Conservation (phyloP, 1,284 basidiomycete species). For the Moesziomyces sp. region DNA sequence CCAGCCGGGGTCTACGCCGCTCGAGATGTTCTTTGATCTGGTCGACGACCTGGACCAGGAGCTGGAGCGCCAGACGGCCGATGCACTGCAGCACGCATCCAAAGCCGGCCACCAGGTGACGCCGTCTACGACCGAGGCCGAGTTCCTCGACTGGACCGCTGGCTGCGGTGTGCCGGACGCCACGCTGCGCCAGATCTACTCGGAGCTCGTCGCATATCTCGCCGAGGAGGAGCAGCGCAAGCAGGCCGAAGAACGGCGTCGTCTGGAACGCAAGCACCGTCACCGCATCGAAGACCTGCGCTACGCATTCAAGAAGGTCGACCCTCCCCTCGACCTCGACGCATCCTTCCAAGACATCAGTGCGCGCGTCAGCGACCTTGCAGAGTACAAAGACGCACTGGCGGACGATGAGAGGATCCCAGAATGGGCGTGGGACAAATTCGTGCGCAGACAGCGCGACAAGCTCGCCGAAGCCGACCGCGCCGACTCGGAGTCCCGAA, state of each 20-base stretch:
- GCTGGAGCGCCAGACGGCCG: slow-evolving; percentile 79
- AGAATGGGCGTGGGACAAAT: slow-evolving; percentile 60
- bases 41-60: slow-evolving; percentile 87
- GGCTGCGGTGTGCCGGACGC: slow-evolving; percentile 10
- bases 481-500: slow-evolving; percentile 4
- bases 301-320: slow-evolving; percentile 90
- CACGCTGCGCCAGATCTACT: slow-evolving; percentile 28
- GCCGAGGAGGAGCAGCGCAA: slow-evolving; percentile 31
- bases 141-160: slow-evolving; percentile 71
- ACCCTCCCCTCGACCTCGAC: slow-evolving; percentile 72
- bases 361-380: slow-evolving; percentile 17
- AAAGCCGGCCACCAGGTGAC: slow-evolving; percentile 72
- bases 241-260: slow-evolving; percentile 75
- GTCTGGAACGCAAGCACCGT: slow-evolving; percentile 82
- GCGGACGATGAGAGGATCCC: slow-evolving; percentile 48
- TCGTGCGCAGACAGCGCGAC: slow-evolving; percentile 56
- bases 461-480: slow-evolving; percentile 22
- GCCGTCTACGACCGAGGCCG: slow-evolving; percentile 69
- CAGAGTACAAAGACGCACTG: slow-evolving; percentile 43
- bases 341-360: slow-evolving; percentile 33
- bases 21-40: slow-evolving; percentile 95
- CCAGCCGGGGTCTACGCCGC: slow-evolving; percentile 88
- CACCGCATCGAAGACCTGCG: slow-evolving; percentile 94
- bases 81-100: slow-evolving; percentile 74
- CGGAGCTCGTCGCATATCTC: slow-evolving; percentile 26